These are phyloP conservation scores for Brassica balearica DNA, from an alignment of 441 rosid species.

Conservation along the genomic window DNA sequence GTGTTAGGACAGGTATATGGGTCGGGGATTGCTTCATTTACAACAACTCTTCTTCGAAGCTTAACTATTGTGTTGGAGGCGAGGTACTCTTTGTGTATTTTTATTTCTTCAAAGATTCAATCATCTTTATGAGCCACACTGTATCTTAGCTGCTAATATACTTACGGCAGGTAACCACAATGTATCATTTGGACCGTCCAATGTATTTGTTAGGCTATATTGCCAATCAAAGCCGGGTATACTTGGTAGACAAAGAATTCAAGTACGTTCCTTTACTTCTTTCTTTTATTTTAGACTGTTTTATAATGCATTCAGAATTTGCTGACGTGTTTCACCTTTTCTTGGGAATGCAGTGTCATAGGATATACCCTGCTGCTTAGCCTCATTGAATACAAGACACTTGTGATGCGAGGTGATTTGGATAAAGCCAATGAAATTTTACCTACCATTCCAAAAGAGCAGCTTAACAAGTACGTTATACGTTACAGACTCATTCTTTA, in stretches of 20 bases:
- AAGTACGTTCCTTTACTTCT: slow-evolving; percentile 62
- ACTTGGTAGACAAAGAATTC: slow-evolving; percentile 94
- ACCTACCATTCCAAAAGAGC: slow-evolving; percentile 95
- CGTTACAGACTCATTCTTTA: slow-evolving; percentile 1
- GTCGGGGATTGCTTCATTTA: slow-evolving; percentile 99
- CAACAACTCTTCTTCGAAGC: slow-evolving; percentile 94
- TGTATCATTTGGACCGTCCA: slow-evolving; percentile 98
- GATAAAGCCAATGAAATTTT: slow-evolving; percentile 86
- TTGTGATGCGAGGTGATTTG: slow-evolving; percentile 86
- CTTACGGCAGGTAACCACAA: slow-evolving; percentile 79
- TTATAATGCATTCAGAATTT: slow-evolving; percentile 26
- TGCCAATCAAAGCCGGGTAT: slow-evolving; percentile 97
- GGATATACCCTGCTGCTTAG: slow-evolving; percentile 97
- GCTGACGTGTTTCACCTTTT: slow-evolving; percentile 16
- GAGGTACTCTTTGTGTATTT: slow-evolving; percentile 65
- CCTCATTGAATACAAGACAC: slow-evolving; percentile 98
- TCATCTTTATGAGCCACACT: slow-evolving; percentile 26
- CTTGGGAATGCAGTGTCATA: slow-evolving; percentile 66
- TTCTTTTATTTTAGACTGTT: neutral
- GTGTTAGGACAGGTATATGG: slow-evolving; percentile 97
- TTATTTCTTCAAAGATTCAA: slow-evolving; percentile 8
- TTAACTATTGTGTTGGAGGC: slow-evolving; percentile 97
- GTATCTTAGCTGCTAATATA: slow-evolving; percentile 15
- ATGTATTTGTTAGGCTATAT: slow-evolving; percentile 97
- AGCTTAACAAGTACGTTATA: slow-evolving; percentile 77